Conservation (phyloP, 2,329 filamentous ascomycete genomes). For the Exophiala xenobiotica region DNA sequence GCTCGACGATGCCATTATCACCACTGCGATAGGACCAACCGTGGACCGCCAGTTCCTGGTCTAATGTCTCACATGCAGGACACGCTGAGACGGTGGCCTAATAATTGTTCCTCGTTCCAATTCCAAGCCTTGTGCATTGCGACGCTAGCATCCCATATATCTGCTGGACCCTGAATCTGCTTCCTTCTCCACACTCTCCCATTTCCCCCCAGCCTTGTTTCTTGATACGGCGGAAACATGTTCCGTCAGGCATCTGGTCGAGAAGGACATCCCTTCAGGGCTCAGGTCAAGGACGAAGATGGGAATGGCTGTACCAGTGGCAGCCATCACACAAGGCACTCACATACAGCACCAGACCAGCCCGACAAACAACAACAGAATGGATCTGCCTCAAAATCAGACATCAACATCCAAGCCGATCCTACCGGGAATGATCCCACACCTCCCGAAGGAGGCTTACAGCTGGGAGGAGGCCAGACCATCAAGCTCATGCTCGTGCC, state of each 20-base stretch:
- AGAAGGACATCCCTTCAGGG: constrained; percentile 6
- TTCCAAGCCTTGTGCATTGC: constrained; percentile 17
- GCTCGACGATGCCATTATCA: constrained; percentile 9
- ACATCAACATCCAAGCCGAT: constrained; percentile 15
- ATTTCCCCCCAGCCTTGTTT: constrained; percentile 13
- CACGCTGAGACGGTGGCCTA: constrained; percentile 12
- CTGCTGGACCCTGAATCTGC: constrained; percentile 16
- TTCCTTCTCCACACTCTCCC: constrained; percentile 15
- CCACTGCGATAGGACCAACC: constrained; percentile 16
- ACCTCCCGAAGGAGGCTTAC: constrained; percentile 13
- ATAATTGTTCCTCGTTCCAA: not conserved
- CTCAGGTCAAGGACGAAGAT: constrained; percentile 8
- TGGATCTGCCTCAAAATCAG: not conserved
- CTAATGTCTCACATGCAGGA: constrained; percentile 18
- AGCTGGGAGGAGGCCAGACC: constrained; percentile 21
- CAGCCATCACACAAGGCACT: constrained; percentile 4
- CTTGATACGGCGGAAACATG: constrained; percentile 15
- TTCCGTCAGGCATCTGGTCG: constrained; percentile 13
- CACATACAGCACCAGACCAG: not conserved
- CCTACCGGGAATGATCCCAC: constrained; percentile 17
- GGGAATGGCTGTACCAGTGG: constrained; percentile 1
- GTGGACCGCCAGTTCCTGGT: constrained; percentile 7
- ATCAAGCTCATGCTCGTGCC: constrained; percentile 28
- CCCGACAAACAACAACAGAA: constrained; percentile 8
- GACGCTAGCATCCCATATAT: constrained; percentile 14